A percentile compares a stretch with the other conserved stretches of the same genome.
These are phyloP conservation scores for Bacterosira constricta DNA, from an alignment of 108 stramenopile genomes.

Conservation along the genomic window DNA sequence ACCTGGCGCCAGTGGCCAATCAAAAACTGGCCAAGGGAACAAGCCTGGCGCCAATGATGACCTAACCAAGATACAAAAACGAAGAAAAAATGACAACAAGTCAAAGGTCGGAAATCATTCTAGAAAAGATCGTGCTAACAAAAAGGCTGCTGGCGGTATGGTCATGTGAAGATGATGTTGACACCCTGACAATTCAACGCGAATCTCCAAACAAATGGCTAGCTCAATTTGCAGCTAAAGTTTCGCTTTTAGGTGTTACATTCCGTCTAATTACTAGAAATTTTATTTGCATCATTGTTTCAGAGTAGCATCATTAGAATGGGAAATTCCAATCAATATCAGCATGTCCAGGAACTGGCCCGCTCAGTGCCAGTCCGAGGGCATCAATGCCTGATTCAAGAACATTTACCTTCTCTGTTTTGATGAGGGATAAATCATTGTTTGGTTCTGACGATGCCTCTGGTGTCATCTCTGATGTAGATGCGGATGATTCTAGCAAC, in stretches of 20 bases:
- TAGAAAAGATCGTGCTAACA: slow-evolving; percentile 60
- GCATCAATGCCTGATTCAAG: slow-evolving; percentile 9
- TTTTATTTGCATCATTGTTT: neutral
- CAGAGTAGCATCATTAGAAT: slow-evolving; percentile 2
- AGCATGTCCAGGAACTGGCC: slow-evolving; percentile 54
- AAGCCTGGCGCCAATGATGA: slow-evolving; percentile 28
- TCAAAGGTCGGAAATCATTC: slow-evolving; percentile 68
- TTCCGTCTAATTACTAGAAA: neutral
- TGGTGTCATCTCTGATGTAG: neutral
- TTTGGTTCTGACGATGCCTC: neutral
- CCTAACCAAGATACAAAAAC: slow-evolving; percentile 64
- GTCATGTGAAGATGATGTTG: slow-evolving; percentile 6
- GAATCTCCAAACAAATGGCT: neutral
- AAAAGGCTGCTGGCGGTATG: slow-evolving; percentile 55
- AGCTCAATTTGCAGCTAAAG: neutral
- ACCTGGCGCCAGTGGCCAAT: neutral
- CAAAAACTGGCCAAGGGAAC: slow-evolving; percentile 3
- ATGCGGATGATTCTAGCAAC: neutral
- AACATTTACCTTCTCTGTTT: neutral
- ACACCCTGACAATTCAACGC: too few relatives aligned
- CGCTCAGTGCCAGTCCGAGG: slow-evolving; percentile 51
- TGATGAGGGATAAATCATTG: neutral
- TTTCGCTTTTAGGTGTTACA: neutral
- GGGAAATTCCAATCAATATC: slow-evolving; percentile 60
- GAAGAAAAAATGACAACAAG: slow-evolving; percentile 70